Evolutionary conservation across 192 early-diverging fungal genomes (phyloP), one percentile per base, ranked within the genome.

Genomic region (Coemansia sp.): DNA sequence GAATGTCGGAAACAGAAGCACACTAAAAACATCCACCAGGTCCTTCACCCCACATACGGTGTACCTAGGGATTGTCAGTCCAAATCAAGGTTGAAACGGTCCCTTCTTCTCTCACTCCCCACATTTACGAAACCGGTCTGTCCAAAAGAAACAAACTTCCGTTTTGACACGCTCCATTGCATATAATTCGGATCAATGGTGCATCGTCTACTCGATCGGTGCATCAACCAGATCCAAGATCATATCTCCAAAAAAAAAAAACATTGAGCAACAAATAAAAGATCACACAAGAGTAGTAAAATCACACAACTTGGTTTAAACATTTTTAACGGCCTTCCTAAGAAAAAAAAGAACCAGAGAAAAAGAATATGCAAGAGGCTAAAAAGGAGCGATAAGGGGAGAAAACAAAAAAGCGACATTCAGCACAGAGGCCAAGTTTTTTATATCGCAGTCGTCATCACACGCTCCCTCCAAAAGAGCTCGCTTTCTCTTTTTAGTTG

Each of bases 401-500:
- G 43, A 18, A 69, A 46, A 5, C 16, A 40, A 63, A 15, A 63
- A 34, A 46, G 52, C 31, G 34, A 53, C 36, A 18, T 24, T 41
- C 29, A 31, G 10, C 57, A 16, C 12, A 43, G 27, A 43, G 13
- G 41, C 41, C 41, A 43, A 43, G 13, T 36, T 36, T 36, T 60
- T 36, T 36, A 60, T 31, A 60, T 36, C 31, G 10, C 47, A 2
- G 5, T 36, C 29, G 6, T 2, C 18, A 29, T 13, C 31, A 29
- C 33, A n/a, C 27, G 43, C 40, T 52, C 49, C 34, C 34, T 27
- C 27, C 27, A 27, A 27, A 12, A n/a, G 34, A 29, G 36, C 36
- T 34, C 41, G 49, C 44, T 49, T 53, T 74, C 62, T 47, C 62
- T 66, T 53, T 66, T 75, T 90, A 92, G 80, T 89, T 86, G 71